Evolutionary conservation across 352 stramenopile species (phyloP), one percentile per base, ranked within the genome.

Genomic region (Globisporangium megalacanthum): DNA sequence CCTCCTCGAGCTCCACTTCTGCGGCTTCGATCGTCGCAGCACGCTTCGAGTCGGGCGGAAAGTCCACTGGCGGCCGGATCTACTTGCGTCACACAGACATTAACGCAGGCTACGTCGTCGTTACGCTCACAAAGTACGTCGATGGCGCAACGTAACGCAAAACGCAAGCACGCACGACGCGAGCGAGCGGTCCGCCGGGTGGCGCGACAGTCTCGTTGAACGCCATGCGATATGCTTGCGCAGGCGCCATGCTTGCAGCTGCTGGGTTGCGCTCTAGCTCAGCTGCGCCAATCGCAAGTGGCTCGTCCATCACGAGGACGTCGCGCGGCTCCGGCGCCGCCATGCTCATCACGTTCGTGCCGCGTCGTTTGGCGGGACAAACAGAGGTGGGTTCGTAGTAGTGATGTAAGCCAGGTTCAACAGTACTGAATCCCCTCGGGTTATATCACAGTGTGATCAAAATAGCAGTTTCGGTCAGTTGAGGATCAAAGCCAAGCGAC

Each of bases 21-120:
- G 73, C 83, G 58, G 81, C 67, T 47, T 89, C 83, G 35, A 92
- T 91, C 15, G 82, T 57, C 52, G 86, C 72, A 5, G 79, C 79
- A 48, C 78, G 76, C 65, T 90, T 92, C 15, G 79, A 90, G 45
- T 92, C 82, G n/a, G 73, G 65, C 15, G 68, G 68, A 42, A 88
- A 83, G 29, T 84, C 79, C n/a, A 79, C 62, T 0, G 79, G 77
- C 9, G 82, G 79, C 0, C 74, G 72, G 49, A 88, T 75, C 77
- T 88, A 65, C 15, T 19, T 14, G 35, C 20, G 33, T 33, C 33
- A 44, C 33, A 45, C 19, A 55, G 3, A 55, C 31, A 7, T 4
- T 25, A 0, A 14, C 31, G 37, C 11, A 29, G n/a, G 37, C 15
- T n/a, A 50, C 45, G 35, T 13, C 19, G 50, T 44, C 19, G 47